These are phyloP conservation scores for Graphilbum fragrans DNA, from an alignment of 2,329 filamentous ascomycete species.

Conservation along the genomic window DNA sequence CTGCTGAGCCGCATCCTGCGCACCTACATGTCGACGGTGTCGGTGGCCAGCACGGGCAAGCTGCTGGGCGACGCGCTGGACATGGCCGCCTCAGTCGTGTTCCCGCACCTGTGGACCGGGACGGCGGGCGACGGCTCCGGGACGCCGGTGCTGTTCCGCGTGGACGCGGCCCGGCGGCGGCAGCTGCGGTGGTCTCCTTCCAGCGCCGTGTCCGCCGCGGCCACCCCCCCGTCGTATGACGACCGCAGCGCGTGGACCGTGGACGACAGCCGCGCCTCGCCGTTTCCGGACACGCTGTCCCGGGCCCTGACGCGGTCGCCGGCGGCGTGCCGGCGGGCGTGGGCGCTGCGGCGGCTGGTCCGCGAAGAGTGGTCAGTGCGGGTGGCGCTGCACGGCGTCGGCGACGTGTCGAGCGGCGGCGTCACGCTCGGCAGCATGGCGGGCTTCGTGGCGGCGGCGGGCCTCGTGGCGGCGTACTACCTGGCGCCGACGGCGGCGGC, in stretches of 20 bases:
- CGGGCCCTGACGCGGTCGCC: conserved; percentile 14
- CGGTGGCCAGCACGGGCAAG: conserved; percentile 62
- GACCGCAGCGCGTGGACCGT: conserved; percentile 11
- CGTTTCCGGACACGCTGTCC: conserved; percentile 26
- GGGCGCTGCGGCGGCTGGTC: conserved; percentile 39
- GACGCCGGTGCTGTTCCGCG: conserved; percentile 22
- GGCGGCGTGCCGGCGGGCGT: conserved; percentile 21
- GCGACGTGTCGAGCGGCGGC: conserved; percentile 29
- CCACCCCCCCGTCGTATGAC: background rate
- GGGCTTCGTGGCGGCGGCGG: conserved; percentile 40
- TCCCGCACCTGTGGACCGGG: conserved; percentile 57
- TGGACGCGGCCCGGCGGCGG: conserved; percentile 26
- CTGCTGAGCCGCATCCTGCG: conserved; percentile 74
- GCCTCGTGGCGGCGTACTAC: conserved; percentile 51
- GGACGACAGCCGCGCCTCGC: conserved; percentile 21
- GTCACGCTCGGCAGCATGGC: conserved; percentile 46
- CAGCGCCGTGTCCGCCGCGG: conserved; percentile 5
- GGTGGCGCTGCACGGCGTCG: conserved; percentile 37
- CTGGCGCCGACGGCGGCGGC: conserved; percentile 33
- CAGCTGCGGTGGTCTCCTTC: conserved; percentile 17
- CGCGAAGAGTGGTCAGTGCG: conserved; percentile 38
- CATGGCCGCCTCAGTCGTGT: conserved; percentile 53
- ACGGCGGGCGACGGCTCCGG: conserved; percentile 17
- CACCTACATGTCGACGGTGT: conserved; percentile 71
- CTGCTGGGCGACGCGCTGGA: conserved; percentile 62